phyloP scores from a whole-genome alignment of 2,329 filamentous ascomycete species.

The Ophidiomyces ophidiicola region DNA sequence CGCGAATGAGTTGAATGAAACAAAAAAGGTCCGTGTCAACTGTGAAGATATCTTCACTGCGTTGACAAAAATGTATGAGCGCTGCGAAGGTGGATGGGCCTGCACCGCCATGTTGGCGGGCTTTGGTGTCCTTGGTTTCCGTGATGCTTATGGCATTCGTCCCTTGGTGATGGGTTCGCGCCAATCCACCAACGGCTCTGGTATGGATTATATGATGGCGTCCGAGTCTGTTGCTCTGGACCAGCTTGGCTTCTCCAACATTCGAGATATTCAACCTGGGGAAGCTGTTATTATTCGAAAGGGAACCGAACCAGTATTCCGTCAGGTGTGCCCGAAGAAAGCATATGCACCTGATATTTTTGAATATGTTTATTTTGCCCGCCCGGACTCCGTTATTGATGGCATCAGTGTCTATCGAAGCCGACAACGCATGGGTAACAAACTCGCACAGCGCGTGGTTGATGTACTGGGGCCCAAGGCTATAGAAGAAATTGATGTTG shows the following conservation, averaged over 20 bases:
- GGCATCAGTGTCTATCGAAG: conserved; percentile 77
- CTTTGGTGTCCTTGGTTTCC: conserved; percentile 70
- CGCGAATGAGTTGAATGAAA: conserved; percentile 67
- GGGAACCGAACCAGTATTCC: conserved; percentile 59
- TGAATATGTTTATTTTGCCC: conserved; percentile 76
- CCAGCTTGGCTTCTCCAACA: conserved; percentile 66
- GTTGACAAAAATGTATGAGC: conserved; percentile 58
- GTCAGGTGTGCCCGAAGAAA: conserved; percentile 56
- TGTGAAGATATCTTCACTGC: conserved; percentile 63
- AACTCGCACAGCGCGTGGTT: conserved; percentile 62
- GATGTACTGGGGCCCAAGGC: conserved; percentile 54
- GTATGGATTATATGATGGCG: conserved; percentile 78
- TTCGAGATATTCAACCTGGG: conserved; percentile 67
- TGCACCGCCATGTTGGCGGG: conserved; percentile 71
- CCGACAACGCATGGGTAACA: conserved; percentile 74
- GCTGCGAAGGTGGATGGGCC: conserved; percentile 63
- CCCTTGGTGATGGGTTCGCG: conserved; percentile 69
- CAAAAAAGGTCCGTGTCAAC: conserved; percentile 69
- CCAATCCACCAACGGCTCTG: conserved; percentile 51
- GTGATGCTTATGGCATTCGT: conserved; percentile 69
- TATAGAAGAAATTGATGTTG: conserved; percentile 62
- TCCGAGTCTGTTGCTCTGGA: conserved; percentile 76
- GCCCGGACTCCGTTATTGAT: conserved; percentile 72
- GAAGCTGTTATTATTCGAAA: conserved; percentile 79
- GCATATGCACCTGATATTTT: conserved; percentile 77